Evolutionary conservation across 805 yeast species (phyloP).

Genomic region (Groenewaldozyma salmanticensis): DNA sequence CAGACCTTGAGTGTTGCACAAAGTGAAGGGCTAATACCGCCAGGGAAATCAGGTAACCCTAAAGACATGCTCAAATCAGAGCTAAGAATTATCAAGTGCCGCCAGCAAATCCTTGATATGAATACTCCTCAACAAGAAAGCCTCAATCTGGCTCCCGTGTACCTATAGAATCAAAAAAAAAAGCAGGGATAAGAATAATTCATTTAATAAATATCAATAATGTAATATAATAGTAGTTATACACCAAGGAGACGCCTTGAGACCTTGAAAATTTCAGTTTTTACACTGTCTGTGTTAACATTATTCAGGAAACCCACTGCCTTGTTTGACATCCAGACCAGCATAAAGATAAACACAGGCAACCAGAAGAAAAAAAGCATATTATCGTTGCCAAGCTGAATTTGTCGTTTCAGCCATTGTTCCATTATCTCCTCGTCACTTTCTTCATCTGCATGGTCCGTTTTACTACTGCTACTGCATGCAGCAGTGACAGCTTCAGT

Average conservation of each 20-base stretch:
- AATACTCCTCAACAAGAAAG: not conserved
- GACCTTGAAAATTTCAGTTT: conserved; percentile 5
- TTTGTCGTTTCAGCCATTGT: conserved; percentile 19
- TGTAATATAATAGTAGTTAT: too few species aligned
- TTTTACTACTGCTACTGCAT: too few species aligned
- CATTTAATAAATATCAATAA: too few species aligned
- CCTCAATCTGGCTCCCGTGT: too few species aligned
- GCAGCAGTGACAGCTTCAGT: too few species aligned
- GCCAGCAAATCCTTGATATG: not conserved
- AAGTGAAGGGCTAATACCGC: conserved; percentile 9
- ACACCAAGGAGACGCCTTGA: conserved; percentile 6
- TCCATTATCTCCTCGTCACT: conserved; percentile 18
- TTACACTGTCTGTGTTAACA: conserved; percentile 6
- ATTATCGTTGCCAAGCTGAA: conserved; percentile 55
- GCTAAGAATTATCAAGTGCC: conserved; percentile 29
- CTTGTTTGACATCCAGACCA: conserved; percentile 25
- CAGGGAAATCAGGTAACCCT: conserved; percentile 34
- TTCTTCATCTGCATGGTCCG: too few species aligned
- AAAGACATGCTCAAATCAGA: conserved; percentile 60
- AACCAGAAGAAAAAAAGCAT: conserved; percentile 88
- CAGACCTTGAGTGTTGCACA: conserved; percentile 17
- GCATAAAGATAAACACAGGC: conserved; percentile 48
- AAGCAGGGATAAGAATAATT: too few species aligned
- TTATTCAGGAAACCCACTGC: conserved; percentile 11
- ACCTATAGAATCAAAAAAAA: too few species aligned